These are phyloP conservation scores for Penicillium griseofulvum DNA, from an alignment of 2,329 filamentous ascomycete species.

Conservation along the genomic window DNA sequence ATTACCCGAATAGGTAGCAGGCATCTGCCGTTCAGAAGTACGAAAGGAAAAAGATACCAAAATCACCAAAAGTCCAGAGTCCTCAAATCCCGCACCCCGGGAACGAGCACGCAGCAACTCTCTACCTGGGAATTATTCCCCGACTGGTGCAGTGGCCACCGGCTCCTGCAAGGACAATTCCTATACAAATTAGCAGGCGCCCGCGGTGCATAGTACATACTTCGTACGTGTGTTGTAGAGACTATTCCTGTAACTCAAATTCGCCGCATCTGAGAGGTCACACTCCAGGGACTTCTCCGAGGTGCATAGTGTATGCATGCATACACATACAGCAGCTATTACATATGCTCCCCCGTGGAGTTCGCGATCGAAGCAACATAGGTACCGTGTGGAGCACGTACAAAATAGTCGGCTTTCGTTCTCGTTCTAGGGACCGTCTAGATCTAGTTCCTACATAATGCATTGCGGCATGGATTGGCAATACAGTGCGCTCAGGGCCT, in stretches of 20 bases:
- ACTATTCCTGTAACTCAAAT: constrained; percentile 24
- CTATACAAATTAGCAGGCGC: constrained; percentile 17
- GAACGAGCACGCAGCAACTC: not conserved
- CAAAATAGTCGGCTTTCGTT: not conserved
- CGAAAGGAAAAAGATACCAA: not conserved
- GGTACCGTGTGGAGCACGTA: not conserved
- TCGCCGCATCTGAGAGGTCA: constrained; percentile 27
- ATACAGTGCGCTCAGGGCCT: constrained; percentile 1
- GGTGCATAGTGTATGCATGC: constrained; percentile 2
- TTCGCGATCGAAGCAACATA: constrained; percentile 11
- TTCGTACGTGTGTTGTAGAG: not conserved
- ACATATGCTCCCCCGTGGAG: constrained; percentile 14
- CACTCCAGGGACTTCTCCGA: constrained; percentile 10
- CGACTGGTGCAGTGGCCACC: constrained; percentile 16
- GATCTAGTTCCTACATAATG: not conserved
- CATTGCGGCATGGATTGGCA: not conserved
- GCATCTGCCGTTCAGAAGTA: constrained; percentile 2
- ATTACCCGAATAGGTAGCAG: not conserved
- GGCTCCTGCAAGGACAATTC: constrained; percentile 22
- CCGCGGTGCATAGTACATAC: constrained; percentile 6
- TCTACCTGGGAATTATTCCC: constrained; percentile 13
- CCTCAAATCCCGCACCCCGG: not conserved
- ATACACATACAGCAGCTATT: not conserved
- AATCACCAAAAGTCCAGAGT: not conserved
- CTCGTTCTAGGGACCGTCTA: not conserved